Base-by-base conservation (phyloP, 306 rosid genomes). In the Carpinus fangiana region DNA sequence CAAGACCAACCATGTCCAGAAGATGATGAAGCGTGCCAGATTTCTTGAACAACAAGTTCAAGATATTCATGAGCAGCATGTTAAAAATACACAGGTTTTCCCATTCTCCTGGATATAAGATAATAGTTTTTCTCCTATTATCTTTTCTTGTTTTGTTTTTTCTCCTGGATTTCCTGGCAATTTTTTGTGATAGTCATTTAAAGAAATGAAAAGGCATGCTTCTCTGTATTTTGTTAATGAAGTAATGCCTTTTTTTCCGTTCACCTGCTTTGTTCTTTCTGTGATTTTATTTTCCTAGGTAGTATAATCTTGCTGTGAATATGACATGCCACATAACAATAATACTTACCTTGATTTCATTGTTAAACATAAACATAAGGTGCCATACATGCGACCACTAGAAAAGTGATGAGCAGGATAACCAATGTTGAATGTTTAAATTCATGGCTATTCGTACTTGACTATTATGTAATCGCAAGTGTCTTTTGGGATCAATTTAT, bases 81-180 rank as follows among this genome's bases (percentile, higher is more conserved):
- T 20, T 5, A 86, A 83, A 87, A 79, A 80, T 70, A 88, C 97
- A 51, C 97, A 92, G 98, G 98, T 94, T 79, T 78, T 77, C 69
- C 38, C 57, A 36, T 31, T 82, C 77, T 73, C 75, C 38, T 54
- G 65, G 75, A 77, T 73, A 50, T 78, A 28, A 28, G 61, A 57
- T 72, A 67, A 17, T 12, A 20, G 71, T 64, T 74, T 66, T 71
- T 53, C 52, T n/a, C 41, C 14, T 41, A 10, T 45, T 8, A 26
- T 75, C 71, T 38, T 61, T 12, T 26, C n/a, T 76, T 73, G 47
- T 45, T 70, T 48, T 12, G 54, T 45, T 68, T 59, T 71, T 45
- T 50, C 11, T 18, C 72, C 72, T 8, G 50, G 4, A 13, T 66
- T 66, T 66, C 23, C 28, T 66, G 13, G 72, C 72, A 38, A 66